phyloP scores from a whole-genome alignment of 2,329 filamentous ascomycete species.

The Monilinia polystroma region DNA sequence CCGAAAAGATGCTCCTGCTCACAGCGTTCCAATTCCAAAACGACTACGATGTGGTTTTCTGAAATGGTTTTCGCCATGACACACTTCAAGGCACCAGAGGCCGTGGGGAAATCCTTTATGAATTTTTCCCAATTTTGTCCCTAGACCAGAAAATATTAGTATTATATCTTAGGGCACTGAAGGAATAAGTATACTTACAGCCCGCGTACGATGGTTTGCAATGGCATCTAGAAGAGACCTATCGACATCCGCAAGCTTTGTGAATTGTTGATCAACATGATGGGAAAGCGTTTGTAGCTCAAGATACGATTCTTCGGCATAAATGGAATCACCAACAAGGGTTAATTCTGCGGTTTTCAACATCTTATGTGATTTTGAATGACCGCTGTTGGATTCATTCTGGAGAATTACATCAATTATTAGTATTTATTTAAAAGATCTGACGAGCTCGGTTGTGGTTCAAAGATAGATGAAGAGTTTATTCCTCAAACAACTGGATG shows the following conservation, averaged over 20 bases:
- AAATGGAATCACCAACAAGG: no score
- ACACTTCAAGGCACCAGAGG: not conserved
- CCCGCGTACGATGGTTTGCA: not conserved
- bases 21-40: not conserved
- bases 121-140: not conserved
- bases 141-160: not conserved
- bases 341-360: not conserved
- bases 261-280: not conserved
- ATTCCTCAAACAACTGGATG: not conserved
- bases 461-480: not conserved
- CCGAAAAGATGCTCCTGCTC: not conserved
- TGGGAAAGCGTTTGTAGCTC: not conserved
- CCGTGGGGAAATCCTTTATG: not conserved
- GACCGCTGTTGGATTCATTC: not conserved
- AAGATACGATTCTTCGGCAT: not conserved
- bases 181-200: not conserved
- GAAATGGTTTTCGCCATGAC: not conserved
- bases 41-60: not conserved
- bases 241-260: not conserved
- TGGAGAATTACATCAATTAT: not conserved
- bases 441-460: no score
- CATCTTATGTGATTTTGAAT: not conserved
- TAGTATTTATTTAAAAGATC: not conserved
- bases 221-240: not conserved
- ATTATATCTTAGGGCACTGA: no score